Evolutionary conservation across 331 rosid species (phyloP).

Genomic region (Rhamnella rubrinervis): DNA sequence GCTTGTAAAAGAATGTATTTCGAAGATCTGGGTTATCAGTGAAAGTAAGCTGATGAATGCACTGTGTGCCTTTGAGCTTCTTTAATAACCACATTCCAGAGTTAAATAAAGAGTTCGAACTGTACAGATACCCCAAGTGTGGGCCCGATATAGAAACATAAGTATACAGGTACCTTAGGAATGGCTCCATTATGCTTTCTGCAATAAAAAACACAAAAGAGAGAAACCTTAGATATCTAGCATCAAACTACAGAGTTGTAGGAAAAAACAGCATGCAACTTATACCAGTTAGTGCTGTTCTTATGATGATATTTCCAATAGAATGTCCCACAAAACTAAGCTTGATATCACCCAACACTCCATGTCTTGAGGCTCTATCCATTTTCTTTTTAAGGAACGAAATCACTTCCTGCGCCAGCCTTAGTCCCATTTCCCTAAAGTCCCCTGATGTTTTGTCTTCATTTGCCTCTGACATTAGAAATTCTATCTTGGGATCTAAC

Average conservation of each 20-base stretch:
- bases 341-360: conserved; percentile 63
- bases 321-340: conserved; percentile 98
- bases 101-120: conserved; percentile 87
- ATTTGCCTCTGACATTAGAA: conserved; percentile 90
- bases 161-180: conserved; percentile 56
- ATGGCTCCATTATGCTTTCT: conserved; percentile 93
- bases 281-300: conserved; percentile 92
- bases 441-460: conserved; percentile 93
- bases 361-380: conserved; percentile 71
- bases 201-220: conserved; percentile 36
- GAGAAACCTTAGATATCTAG: conserved; percentile 21
- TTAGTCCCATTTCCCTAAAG: conserved; percentile 92
- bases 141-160: conserved; percentile 97
- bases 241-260: conserved; percentile 22
- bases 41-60: conserved; percentile 94
- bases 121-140: conserved; percentile 94
- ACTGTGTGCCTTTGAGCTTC: conserved; percentile 80
- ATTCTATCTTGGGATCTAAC: conserved; percentile 79
- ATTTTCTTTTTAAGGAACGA: conserved; percentile 73
- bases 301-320: conserved; percentile 87
- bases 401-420: conserved; percentile 84
- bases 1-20: conserved; percentile 80
- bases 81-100: conserved; percentile 96
- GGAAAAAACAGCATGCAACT: conserved; percentile 17
- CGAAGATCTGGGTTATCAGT: conserved; percentile 88